A percentile compares a stretch with the other conserved stretches of the same genome.
Conservation (phyloP, 1,284 basidiomycete genomes). For the Lentinula novae-zelandiae region DNA sequence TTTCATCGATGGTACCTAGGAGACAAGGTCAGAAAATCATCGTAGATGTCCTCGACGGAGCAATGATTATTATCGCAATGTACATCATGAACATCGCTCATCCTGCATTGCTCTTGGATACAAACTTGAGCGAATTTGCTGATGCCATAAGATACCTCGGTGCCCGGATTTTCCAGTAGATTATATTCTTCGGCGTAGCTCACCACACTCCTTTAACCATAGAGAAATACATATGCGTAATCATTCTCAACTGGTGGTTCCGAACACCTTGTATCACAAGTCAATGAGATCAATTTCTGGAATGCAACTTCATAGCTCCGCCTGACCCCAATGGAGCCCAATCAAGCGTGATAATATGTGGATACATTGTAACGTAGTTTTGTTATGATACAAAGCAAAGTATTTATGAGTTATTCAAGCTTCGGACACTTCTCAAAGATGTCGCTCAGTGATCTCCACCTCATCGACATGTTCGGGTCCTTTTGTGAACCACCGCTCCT, state of each 20-base stretch:
- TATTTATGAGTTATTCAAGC: no score
- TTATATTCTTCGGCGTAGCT: no score
- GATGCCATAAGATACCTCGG: neutral
- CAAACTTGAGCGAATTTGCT: neutral
- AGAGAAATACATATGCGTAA: no score
- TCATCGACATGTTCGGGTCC: slow-evolving; percentile 21
- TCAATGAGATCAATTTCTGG: neutral
- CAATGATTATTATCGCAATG: slow-evolving; percentile 7
- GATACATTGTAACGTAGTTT: no score
- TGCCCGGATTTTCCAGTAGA: neutral
- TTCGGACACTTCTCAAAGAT: slow-evolving; percentile 22
- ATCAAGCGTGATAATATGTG: no score
- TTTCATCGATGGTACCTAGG: neutral
- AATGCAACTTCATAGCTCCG: no score
- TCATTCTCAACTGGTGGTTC: no score
- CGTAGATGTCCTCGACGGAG: slow-evolving; percentile 8
- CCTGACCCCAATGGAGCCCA: no score
- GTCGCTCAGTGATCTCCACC: slow-evolving; percentile 26
- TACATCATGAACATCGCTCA: slow-evolving; percentile 4
- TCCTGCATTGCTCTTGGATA: slow-evolving; percentile 22
- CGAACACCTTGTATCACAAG: no score
- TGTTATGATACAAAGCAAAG: no score
- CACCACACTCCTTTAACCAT: no score
- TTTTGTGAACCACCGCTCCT: slow-evolving; percentile 54
- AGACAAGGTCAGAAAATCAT: neutral